A percentile compares a stretch with the other conserved stretches of the same genome.
These are phyloP conservation scores for Wallacemonas sp. DNA, from an alignment of 208 protist genomes.

Conservation along the genomic window DNA sequence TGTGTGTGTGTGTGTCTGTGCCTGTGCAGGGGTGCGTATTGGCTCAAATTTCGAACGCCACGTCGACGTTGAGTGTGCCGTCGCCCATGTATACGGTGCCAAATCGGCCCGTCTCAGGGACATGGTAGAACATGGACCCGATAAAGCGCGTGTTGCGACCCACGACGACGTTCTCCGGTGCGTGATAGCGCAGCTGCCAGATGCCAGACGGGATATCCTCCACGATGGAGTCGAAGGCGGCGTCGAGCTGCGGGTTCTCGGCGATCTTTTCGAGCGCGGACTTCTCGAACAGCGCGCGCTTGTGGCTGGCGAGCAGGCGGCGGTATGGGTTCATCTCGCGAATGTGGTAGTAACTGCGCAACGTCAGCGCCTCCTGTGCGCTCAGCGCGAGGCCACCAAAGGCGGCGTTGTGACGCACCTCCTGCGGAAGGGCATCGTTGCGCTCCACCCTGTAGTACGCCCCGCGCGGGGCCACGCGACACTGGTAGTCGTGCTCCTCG, in stretches of 20 bases:
- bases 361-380: slow-evolving; percentile 32
- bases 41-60: slow-evolving; percentile 72
- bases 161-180: slow-evolving; percentile 61
- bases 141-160: slow-evolving; percentile 67
- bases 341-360: slow-evolving; percentile 87
- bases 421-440: slow-evolving; percentile 31
- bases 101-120: slow-evolving; percentile 69
- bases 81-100: slow-evolving; percentile 90
- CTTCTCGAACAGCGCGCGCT: slow-evolving; percentile 49
- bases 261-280: slow-evolving; percentile 54
- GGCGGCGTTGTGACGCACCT: slow-evolving; percentile 30
- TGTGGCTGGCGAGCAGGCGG: slow-evolving; percentile 44
- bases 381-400: neutral
- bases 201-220: slow-evolving; percentile 75
- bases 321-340: slow-evolving; percentile 72
- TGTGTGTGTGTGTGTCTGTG: too few relatives aligned
- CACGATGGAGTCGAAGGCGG: slow-evolving; percentile 68
- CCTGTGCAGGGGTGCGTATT: neutral
- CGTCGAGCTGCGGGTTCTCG: slow-evolving; percentile 66
- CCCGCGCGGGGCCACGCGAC: slow-evolving; percentile 80
- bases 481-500: slow-evolving; percentile 81
- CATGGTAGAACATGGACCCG: slow-evolving; percentile 83
- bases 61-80: slow-evolving; percentile 80
- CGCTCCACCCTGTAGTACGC: slow-evolving; percentile 66
- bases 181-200: slow-evolving; percentile 78